Evolutionary conservation across 305 asterid genomes (phyloP).

Genomic region (Fraxinus albicans): DNA sequence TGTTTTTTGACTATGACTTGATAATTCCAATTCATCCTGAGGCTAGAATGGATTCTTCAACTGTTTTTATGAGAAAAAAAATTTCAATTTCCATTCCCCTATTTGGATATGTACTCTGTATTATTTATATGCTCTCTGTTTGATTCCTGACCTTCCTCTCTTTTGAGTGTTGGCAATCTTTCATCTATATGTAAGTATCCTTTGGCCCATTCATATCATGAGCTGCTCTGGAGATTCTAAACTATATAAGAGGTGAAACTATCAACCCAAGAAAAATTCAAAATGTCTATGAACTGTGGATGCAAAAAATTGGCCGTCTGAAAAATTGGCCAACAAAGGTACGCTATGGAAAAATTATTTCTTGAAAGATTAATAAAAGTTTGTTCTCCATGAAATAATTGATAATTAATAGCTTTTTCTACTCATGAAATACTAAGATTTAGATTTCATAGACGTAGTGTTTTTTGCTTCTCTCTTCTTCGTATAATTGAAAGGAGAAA

Average conservation of each 20-base stretch:
- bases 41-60: not conserved
- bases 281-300: constrained; percentile 63
- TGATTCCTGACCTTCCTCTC: not conserved
- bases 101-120: not conserved
- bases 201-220: not conserved
- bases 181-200: not conserved
- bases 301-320: constrained; percentile 55
- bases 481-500: too few species aligned
- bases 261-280: constrained; percentile 35
- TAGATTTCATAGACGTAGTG: too few species aligned
- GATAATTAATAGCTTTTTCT: too few species aligned
- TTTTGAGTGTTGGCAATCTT: not conserved
- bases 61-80: not conserved
- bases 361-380: too few species aligned
- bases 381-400: too few species aligned
- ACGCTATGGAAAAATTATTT: constrained; percentile 1
- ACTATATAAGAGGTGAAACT: constrained; percentile 42
- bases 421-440: too few species aligned
- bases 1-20: not conserved
- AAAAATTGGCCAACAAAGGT: constrained; percentile 50
- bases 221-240: constrained; percentile 68
- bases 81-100: not conserved
- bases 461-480: too few species aligned
- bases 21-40: not conserved
- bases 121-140: not conserved